Conservation (phyloP, 257 asterid species). For the Linaria vulgaris region DNA sequence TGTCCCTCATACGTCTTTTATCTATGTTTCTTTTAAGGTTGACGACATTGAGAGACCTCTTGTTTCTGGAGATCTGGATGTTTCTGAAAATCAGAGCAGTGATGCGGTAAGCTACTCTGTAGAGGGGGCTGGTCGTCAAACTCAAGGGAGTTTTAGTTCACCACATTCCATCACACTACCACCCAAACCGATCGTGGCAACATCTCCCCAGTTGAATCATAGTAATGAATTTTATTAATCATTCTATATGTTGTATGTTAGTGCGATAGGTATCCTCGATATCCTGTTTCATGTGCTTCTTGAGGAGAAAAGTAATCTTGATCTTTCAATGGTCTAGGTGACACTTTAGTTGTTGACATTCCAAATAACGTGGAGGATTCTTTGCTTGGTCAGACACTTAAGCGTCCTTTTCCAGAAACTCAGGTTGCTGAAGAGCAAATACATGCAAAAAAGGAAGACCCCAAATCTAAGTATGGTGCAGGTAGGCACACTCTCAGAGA, state of each 20-base stretch:
- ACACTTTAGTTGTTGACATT: conserved; percentile 81
- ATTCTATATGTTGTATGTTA: conserved; percentile 9
- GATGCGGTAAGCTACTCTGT: conserved; percentile 38
- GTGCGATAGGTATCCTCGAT: too few species aligned
- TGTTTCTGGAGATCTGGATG: conserved; percentile 56
- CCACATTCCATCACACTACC: conserved; percentile 42
- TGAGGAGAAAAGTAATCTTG: conserved; percentile 21
- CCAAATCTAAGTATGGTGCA: conserved; percentile 26
- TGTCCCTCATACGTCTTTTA: conserved; percentile 19
- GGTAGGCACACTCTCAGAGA: conserved; percentile 30
- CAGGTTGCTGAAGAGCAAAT: conserved; percentile 36
- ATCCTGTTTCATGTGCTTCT: conserved; percentile 12
- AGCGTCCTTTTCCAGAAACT: conserved; percentile 30
- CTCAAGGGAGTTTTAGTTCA: conserved; percentile 41
- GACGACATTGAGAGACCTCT: conserved; percentile 93
- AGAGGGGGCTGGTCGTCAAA: conserved; percentile 44
- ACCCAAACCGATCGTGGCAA: conserved; percentile 47
- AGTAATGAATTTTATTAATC: conserved; percentile 43
- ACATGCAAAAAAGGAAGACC: conserved; percentile 34
- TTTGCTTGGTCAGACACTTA: conserved; percentile 37
- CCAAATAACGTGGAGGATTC: conserved; percentile 68
- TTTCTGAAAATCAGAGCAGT: conserved; percentile 42
- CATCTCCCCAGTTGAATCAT: conserved; percentile 54
- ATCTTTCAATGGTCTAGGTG: conserved; percentile 55
- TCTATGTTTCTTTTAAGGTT: conserved; percentile 39